Percentiles rank a stretch among this genome's conserved stretches.
These are phyloP conservation scores for Monilinia laxa DNA, from an alignment of 2,329 filamentous ascomycete genomes.

Conservation along the genomic window DNA sequence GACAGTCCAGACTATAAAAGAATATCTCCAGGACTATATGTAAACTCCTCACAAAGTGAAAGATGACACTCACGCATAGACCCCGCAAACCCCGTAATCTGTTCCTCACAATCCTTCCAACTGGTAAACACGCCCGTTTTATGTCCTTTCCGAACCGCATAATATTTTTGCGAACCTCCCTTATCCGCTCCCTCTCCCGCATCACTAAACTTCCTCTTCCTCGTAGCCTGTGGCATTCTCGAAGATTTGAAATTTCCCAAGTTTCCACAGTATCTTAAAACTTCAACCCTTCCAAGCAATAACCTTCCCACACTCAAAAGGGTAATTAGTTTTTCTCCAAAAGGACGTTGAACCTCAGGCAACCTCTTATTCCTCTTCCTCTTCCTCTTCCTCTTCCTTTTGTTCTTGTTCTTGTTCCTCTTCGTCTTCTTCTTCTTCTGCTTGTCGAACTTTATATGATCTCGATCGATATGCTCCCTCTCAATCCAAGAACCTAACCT, in stretches of 20 bases:
- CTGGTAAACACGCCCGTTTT: slow-evolving; percentile 60
- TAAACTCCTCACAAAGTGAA: neutral
- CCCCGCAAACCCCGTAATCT: slow-evolving; percentile 61
- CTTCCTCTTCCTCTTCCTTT: neutral
- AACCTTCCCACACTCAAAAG: neutral
- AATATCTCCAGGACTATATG: neutral
- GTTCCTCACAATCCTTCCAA: slow-evolving; percentile 60
- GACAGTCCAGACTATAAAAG: slow-evolving; percentile 15
- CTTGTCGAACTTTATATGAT: neutral
- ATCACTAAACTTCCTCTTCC: slow-evolving; percentile 36
- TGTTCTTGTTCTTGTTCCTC: neutral
- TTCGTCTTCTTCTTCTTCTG: neutral
- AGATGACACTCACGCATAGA: slow-evolving; percentile 60
- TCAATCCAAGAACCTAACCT: no score
- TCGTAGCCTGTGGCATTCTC: slow-evolving; percentile 29
- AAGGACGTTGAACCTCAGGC: no score
- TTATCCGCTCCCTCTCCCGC: slow-evolving; percentile 9
- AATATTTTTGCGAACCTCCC: slow-evolving; percentile 45
- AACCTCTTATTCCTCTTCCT: neutral
- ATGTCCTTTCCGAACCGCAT: slow-evolving; percentile 59
- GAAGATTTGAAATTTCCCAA: neutral
- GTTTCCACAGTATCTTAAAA: neutral
- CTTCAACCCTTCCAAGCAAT: neutral
- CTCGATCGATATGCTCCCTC: no score
- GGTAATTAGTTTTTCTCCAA: neutral